Base-by-base conservation (phyloP, 106 monocot species). In the Vanilla planifolia region DNA sequence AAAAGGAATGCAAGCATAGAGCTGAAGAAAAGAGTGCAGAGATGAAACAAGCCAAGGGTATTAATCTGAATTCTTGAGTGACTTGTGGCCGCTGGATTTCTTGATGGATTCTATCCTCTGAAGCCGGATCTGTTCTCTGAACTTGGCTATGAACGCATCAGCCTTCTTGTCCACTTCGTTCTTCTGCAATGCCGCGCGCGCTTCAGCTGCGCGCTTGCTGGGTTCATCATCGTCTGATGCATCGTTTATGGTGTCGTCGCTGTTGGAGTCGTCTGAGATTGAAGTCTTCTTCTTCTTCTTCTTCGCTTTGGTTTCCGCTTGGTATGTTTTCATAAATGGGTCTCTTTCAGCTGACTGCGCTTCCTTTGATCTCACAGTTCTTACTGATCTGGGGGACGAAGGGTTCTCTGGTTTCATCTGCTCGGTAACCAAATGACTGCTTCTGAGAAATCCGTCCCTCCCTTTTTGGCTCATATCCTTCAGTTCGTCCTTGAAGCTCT, bases 81-180 rank as follows among this genome's bases (percentile, higher is more conserved):
- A 66, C 11, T 73, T 61, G 51, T 76, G 75, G 6, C 59, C 74
- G 0, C 71, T 71, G 9, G 91, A 81, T 70, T 45, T 91, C 81
- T 91, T 98, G 64, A 91, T 82, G 6, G 84, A 84, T 43, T 81
- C 91, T 17, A 98, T 91, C 64, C 96, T 81, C 73, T 98, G 96
- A 26, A 87, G 77, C 45, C 96, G 66, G 29, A 98, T 98, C 67
- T 98, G 91, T 77, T 98, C 96, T 61, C 88, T 85, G 61, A 98
- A 98, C 72, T 82, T 85, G 13, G 87, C 91, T 28, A 98, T 98
- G 81, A 98, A 98, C 65, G 91, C 96, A 35, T 98, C 96, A 15
- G 96, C 96, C 74, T 88, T 98, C 79, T 88, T 91, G 43, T 98
- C 96, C 16, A 98, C 96, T 61, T 98, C 91, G 20, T 85, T 82